Evolutionary conservation across 2,329 filamentous ascomycete genomes (phyloP), one percentile per base, ranked within the genome.

Genomic region (Coniochaeta sp.): DNA sequence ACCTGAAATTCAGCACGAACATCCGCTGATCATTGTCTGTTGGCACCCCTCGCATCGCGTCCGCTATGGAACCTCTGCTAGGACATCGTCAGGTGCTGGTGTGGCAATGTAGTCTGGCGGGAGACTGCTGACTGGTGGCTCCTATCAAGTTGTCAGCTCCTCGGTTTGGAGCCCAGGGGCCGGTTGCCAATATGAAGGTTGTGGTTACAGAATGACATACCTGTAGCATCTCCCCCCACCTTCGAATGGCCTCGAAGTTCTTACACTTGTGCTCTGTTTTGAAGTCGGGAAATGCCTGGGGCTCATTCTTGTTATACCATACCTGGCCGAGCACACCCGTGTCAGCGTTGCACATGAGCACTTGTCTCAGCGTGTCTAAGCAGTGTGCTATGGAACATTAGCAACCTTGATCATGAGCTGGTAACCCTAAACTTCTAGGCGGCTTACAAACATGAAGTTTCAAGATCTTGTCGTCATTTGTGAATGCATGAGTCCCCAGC

Each of bases 281-380:
- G 71, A 87, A 87, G 68, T 88, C 83, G 2, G 84, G 82, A 63
- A 84, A 86, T 0, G 82, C 75, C 50, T 73, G 71, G 0, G 79
- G 76, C 9, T 74, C 69, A 1, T 74, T 65, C 3, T 70, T 68
- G 26, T 82, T 73, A 36, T 78, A 79, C 84, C 84, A 88, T 6
- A 87, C 77, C 65, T 88, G 83, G 14, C 84, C 84, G 0, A 87
- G 74, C 0, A 88, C 77, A 1, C 79, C 84, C 2, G 83, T 79
- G 64, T 88, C 85, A 22, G 81, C 75, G 30, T 79, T 82, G 70
- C 85, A 88, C 82, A 87, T 87, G 16, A 88, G 74, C 17, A 85
- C 81, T 67, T 88, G 84, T 1, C 84, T 80, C 52, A 88, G 61
- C 3, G 81, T 82, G 63, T 88, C 85, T 34, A 87, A 73, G 61